Conservation (phyloP, 768 basidiomycete species). For the Macrolepiota dolichaula region DNA sequence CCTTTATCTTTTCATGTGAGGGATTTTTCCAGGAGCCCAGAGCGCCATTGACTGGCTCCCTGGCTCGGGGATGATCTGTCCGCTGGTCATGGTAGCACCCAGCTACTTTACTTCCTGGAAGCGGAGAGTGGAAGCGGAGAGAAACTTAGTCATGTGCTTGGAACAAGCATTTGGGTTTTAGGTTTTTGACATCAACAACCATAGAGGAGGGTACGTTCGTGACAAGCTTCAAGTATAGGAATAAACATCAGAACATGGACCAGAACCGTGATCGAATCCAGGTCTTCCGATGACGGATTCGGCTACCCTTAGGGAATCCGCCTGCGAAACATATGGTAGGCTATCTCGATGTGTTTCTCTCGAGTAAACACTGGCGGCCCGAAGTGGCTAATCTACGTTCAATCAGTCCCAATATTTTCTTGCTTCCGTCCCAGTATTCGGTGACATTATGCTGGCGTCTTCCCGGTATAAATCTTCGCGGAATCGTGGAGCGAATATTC, state of each 20-base stretch:
- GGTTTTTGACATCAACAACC: conserved; percentile 2
- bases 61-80: neutral
- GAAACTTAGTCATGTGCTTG: neutral
- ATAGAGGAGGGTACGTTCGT: neutral
- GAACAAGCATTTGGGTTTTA: conserved; percentile 10
- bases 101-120: neutral
- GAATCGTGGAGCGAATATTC: neutral
- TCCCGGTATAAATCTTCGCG: conserved; percentile 8
- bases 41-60: neutral
- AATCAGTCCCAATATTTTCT: neutral
- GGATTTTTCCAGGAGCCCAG: neutral
- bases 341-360: conserved; percentile 2
- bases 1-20: neutral
- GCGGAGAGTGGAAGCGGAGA: no score
- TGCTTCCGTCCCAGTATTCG: neutral
- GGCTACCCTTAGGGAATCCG: neutral
- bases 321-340: conserved; percentile 6
- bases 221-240: neutral
- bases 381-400: conserved; percentile 3
- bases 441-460: neutral
- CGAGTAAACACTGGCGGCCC: neutral
- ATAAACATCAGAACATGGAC: neutral
- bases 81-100: conserved; percentile 1
- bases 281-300: neutral
- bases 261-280: neutral